A percentile compares a stretch with the other conserved stretches of the same genome.
phyloP scores from a whole-genome alignment of 2,329 filamentous ascomycete species.

The Sarocladium oryzae region DNA sequence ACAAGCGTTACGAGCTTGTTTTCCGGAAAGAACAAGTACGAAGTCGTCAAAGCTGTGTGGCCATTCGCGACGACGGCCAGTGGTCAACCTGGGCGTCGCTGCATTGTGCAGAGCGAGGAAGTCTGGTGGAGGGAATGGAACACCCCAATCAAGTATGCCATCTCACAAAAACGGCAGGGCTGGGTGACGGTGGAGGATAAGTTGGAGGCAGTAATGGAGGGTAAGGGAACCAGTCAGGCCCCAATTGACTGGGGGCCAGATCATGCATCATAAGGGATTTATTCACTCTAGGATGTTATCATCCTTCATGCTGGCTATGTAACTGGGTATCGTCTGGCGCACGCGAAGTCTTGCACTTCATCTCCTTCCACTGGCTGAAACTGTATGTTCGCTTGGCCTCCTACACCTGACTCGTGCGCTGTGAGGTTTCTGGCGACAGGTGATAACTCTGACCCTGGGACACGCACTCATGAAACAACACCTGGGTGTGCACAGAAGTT shows the following conservation, averaged over 20 bases:
- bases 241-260: slow-evolving; percentile 40
- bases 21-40: slow-evolving; percentile 46
- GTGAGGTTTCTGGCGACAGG: no score
- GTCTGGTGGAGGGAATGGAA: slow-evolving; percentile 44
- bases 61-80: slow-evolving; percentile 45
- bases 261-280: neutral
- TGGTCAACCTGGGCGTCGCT: slow-evolving; percentile 37
- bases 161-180: slow-evolving; percentile 33
- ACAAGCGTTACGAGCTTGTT: slow-evolving; percentile 46
- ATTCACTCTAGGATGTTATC: no score
- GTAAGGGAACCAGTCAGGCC: slow-evolving; percentile 29
- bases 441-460: no score
- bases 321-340: neutral
- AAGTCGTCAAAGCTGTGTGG: slow-evolving; percentile 50
- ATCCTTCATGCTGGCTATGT: no score
- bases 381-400: no score
- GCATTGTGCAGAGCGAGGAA: slow-evolving; percentile 49
- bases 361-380: no score
- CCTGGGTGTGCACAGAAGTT: no score
- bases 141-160: slow-evolving; percentile 33
- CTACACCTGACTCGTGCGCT: no score
- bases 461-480: no score
- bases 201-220: slow-evolving; percentile 46
- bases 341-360: neutral
- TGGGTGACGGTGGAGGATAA: slow-evolving; percentile 47